A percentile compares a stretch with the other conserved stretches of the same genome.
These are phyloP conservation scores for Quercus engelmannii DNA, from an alignment of 306 rosid species.

Conservation along the genomic window DNA sequence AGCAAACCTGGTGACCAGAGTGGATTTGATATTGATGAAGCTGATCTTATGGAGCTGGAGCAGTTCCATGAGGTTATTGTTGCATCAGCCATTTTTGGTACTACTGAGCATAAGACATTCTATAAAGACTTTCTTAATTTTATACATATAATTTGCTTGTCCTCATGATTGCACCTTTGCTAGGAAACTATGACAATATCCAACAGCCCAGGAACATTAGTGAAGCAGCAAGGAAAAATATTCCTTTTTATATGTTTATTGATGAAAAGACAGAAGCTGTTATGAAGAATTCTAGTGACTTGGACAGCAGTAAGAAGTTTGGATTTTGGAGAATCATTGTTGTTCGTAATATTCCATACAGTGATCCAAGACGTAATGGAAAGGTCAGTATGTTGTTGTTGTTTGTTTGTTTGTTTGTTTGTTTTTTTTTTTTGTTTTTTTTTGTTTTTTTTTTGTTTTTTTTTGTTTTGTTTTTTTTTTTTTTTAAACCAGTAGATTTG, in stretches of 20 bases:
- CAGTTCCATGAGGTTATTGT: slow-evolving; percentile 85
- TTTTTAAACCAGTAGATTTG: not conserved
- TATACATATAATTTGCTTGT: slow-evolving; percentile 15
- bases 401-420: not conserved
- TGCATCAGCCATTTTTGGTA: slow-evolving; percentile 95
- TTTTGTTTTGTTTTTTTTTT: too few relatives aligned
- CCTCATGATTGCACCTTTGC: slow-evolving; percentile 33
- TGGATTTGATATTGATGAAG: slow-evolving; percentile 93
- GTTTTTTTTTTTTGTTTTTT: slow-evolving; percentile 5
- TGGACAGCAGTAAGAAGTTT: slow-evolving; percentile 63
- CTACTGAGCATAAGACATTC: slow-evolving; percentile 13
- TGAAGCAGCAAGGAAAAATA: slow-evolving; percentile 49
- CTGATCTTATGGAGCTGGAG: slow-evolving; percentile 79
- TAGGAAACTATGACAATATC: slow-evolving; percentile 91
- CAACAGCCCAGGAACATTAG: slow-evolving; percentile 90
- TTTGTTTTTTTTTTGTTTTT: not conserved
- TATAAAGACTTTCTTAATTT: not conserved
- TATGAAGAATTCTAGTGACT: slow-evolving; percentile 74
- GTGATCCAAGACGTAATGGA: slow-evolving; percentile 93
- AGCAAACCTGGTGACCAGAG: slow-evolving; percentile 76
- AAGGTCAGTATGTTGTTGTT: slow-evolving; percentile 52
- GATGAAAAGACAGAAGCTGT: slow-evolving; percentile 83
- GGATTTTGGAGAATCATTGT: slow-evolving; percentile 95
- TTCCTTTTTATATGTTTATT: slow-evolving; percentile 90
- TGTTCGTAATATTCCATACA: slow-evolving; percentile 69